Base-by-base conservation (phyloP, 2,329 filamentous ascomycete species). In the Hypoxylon sp. region DNA sequence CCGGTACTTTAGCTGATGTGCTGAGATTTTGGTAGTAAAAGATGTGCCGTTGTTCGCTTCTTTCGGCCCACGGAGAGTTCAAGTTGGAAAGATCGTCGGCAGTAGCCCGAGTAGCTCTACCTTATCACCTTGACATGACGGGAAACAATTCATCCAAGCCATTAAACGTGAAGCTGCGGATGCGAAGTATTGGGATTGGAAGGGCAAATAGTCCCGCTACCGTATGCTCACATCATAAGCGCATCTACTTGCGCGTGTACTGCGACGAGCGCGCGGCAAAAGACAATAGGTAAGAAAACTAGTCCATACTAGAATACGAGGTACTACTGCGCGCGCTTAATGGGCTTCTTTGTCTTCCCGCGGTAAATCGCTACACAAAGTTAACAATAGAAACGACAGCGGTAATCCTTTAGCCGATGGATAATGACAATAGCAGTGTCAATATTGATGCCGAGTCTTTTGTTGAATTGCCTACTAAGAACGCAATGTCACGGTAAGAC, bases 221-320 rank as follows among this genome's bases (percentile, higher is more conserved):
- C 27, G 23, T 50, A 53, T 27, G 32, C 53, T 27, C 29, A 34
- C 27, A n/a, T 50, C 11, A 19, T 27, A 59, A 57, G 48, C 47
- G 60, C 60, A 45, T 37, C 21, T 57, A 14, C 23, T 14, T 29
- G 30, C 45, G 60, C 41, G 47, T 53, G 32, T 61, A 23, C 32
- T 54, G 58, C 12, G 29, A 48, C 43, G 48, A 45, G 48, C 61
- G 54, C 61, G 61, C 61, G 61, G 61, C 25, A 63, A 59, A 59
- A 23, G 23, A 55, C 11, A 27, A 57, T 30, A 23, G 16, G 25
- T 27, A 27, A 3, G 25, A 37, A 45, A 45, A 37, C 8, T 32
- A 16, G 27, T 34, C 25, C 34, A 32, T 41, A n/a, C 25, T 50
- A 34, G 45, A 45, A 37, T 41, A 61, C 12, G 25, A 19, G 8